Base-by-base conservation (phyloP, 129 eudicot genomes). In the Flaveria brownii region DNA sequence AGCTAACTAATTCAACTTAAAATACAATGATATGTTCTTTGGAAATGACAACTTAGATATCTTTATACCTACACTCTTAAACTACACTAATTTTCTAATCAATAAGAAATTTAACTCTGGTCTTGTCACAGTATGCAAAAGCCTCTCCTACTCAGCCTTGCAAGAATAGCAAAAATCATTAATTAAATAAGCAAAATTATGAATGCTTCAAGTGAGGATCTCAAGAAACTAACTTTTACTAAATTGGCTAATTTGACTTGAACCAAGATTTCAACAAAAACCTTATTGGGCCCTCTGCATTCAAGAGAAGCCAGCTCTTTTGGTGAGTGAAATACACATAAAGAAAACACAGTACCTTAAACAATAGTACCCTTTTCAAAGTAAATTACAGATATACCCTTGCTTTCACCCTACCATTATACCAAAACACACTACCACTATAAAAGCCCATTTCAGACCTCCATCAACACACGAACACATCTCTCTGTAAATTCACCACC, bases 371-470 rank as follows among this genome's bases (percentile, higher is more conserved):
- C 11, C 55, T 39, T 43, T 57, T 78, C 12, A 1, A 42, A 16
- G 54, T 22, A 79, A 80, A 73, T 73, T 74, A 80, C 84, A 43
- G 54, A n/a, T 13, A 6, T 66, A 5, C 75, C 80, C 75, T 14
- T 65, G 9, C 54, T 51, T 65, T 66, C 61, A 43, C 64, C 51
- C 71, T 41, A 43, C 54, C 67, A 14, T 66, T 17, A 9, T 9
- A n/a, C 20, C 20, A 4, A 7, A 30, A 54, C 61, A 33, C 62
- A 30, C 10, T 51, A 59, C 64, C 51, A 69, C 43, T 59, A 59
- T 70, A 68, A 70, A 62, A 20, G 16, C 43, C 60, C 70, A 45
- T 80, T 55, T 73, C 43, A 73, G 69, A 14, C 74, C 69, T 54
- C 68, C 73, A 22, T 72, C 57, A 63, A 15, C 82, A 61, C 65